phyloP scores from a whole-genome alignment of 2,329 filamentous ascomycete genomes.

The Penicillium verrucosum region DNA sequence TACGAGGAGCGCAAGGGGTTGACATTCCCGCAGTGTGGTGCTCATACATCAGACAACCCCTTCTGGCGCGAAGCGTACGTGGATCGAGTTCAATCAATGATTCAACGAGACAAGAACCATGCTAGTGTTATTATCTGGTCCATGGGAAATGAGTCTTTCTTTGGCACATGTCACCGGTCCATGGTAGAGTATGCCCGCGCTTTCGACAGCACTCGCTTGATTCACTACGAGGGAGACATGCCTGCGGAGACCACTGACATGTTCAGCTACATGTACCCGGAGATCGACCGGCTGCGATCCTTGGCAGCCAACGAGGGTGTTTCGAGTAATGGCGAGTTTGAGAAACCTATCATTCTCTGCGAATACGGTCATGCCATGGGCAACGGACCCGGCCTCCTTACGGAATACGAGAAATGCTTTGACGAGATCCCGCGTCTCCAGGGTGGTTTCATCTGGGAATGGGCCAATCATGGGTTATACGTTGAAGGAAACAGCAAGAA shows the following conservation, averaged over 20 bases:
- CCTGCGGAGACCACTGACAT: conserved; percentile 61
- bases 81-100: conserved; percentile 62
- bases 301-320: conserved; percentile 42
- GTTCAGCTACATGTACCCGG: conserved; percentile 66
- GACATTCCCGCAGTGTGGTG: conserved; percentile 32
- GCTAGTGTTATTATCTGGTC: conserved; percentile 70
- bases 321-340: conserved; percentile 42
- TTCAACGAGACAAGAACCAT: conserved; percentile 69
- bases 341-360: conserved; percentile 44
- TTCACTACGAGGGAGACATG: conserved; percentile 66
- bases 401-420: conserved; percentile 66
- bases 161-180: conserved; percentile 63
- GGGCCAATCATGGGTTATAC: conserved; percentile 61
- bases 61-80: conserved; percentile 59
- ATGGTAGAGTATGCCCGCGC: conserved; percentile 64
- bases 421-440: conserved; percentile 59
- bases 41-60: conserved; percentile 31
- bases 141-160: conserved; percentile 70
- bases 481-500: conserved; percentile 22
- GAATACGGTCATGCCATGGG: conserved; percentile 66
- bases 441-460: conserved; percentile 67
- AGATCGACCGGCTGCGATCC: conserved; percentile 50
- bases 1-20: conserved; percentile 60
- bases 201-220: conserved; percentile 56
- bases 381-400: conserved; percentile 66